These are phyloP conservation scores for Pseudoperonospora humuli DNA, from an alignment of 352 stramenopile genomes.

Conservation along the genomic window DNA sequence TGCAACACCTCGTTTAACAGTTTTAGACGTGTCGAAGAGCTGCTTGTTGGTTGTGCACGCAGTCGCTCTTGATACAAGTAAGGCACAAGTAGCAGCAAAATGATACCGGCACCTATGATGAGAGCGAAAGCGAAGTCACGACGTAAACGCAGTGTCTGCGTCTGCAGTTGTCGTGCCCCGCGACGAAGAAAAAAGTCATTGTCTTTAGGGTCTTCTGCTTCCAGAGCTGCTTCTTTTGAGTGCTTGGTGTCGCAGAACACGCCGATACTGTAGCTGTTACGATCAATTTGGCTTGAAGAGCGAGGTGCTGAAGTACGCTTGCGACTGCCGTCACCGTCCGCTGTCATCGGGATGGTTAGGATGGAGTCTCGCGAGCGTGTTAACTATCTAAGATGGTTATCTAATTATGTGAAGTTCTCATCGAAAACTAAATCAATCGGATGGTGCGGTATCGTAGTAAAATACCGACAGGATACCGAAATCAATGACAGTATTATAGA, in stretches of 20 bases:
- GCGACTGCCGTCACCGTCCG: conserved; percentile 7
- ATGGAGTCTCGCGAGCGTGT: too few species aligned
- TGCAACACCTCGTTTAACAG: conserved; percentile 20
- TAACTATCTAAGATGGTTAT: too few species aligned
- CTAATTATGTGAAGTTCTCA: too few species aligned
- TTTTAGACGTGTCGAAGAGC: not conserved
- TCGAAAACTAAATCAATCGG: too few species aligned
- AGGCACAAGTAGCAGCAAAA: conserved; percentile 15
- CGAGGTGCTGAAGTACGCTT: conserved; percentile 9
- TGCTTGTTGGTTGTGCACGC: not conserved
- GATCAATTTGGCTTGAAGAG: not conserved
- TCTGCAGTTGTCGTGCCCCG: conserved; percentile 10
- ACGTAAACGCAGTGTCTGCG: conserved; percentile 10
- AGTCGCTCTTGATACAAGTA: conserved; percentile 13
- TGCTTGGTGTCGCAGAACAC: conserved; percentile 20
- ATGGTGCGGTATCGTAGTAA: not conserved
- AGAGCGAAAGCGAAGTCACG: conserved; percentile 10
- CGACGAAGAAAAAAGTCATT: conserved; percentile 19
- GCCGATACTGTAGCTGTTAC: conserved; percentile 15
- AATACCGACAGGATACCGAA: not conserved
- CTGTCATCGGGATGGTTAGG: too few species aligned
- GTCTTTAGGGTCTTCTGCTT: conserved; percentile 12
- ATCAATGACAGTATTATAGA: not conserved
- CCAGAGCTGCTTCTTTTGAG: not conserved
- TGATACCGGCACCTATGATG: conserved; percentile 8